A percentile compares a stretch with the other conserved stretches of the same genome.
Conservation (phyloP, 768 basidiomycete genomes). For the Termitomyces sp. region DNA sequence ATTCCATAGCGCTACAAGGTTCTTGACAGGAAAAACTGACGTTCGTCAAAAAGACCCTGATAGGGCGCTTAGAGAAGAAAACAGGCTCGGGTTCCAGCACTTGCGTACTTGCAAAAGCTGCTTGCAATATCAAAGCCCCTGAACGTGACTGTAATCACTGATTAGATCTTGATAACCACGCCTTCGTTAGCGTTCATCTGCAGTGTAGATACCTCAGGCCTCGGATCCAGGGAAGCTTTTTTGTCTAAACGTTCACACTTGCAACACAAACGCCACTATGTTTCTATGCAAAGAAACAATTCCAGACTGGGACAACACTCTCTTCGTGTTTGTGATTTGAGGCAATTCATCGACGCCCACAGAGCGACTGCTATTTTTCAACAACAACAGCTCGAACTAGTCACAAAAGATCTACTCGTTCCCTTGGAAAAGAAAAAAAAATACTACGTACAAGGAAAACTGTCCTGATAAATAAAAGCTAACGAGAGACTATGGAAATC, state of each 20-base stretch:
- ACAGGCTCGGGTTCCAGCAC: too few species aligned
- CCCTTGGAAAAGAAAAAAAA: too few species aligned
- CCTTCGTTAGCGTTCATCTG: too few species aligned
- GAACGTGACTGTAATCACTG: too few species aligned
- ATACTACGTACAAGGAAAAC: neutral
- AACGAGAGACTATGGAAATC: neutral
- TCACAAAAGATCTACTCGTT: neutral
- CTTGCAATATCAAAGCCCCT: too few species aligned
- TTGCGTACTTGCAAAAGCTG: too few species aligned
- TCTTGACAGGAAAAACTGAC: too few species aligned
- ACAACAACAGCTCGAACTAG: neutral
- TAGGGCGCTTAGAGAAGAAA: too few species aligned
- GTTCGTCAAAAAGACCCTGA: too few species aligned
- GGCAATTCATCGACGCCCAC: neutral
- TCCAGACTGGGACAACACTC: neutral
- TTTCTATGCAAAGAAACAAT: neutral
- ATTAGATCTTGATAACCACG: too few species aligned
- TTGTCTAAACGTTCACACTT: neutral
- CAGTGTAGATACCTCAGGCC: too few species aligned
- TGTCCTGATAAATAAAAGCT: neutral
- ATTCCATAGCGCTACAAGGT: too few species aligned
- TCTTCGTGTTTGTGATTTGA: neutral
- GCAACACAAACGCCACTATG: neutral
- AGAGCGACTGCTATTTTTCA: neutral
- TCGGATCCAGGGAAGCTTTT: neutral